phyloP scores from a whole-genome alignment of 2,329 filamentous ascomycete species.

The Sordariomycetes sp. region DNA sequence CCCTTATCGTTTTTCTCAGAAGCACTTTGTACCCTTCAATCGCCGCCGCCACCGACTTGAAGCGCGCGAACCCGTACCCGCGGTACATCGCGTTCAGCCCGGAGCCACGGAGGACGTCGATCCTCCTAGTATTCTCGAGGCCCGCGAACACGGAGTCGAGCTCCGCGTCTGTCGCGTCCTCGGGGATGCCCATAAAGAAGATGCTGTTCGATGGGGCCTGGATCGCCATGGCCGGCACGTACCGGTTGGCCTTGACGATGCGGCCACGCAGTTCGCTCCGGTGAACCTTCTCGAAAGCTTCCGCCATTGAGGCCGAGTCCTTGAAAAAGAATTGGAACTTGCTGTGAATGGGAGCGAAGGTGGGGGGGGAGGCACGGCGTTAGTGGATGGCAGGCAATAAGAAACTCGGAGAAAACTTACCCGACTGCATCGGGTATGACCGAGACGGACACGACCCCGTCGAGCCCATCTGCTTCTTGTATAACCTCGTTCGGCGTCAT shows the following conservation, averaged over 20 bases:
- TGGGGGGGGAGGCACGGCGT: no score
- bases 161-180: constrained; percentile 73
- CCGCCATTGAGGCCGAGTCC: no score
- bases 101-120: no score
- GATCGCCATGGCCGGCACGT: background rate
- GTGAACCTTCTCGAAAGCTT: no score
- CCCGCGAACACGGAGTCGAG: constrained; percentile 69
- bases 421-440: no score
- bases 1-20: constrained; percentile 43
- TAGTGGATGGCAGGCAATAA: no score
- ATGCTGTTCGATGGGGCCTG: constrained; percentile 30
- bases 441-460: no score
- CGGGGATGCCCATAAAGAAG: constrained; percentile 78
- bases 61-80: constrained; percentile 79
- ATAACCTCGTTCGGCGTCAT: no score
- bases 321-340: no score
- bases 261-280: constrained; percentile 4
- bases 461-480: no score
- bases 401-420: no score
- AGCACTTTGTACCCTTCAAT: constrained; percentile 43
- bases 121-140: constrained; percentile 70
- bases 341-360: no score
- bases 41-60: constrained; percentile 55
- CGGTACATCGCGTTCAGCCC: constrained; percentile 66
- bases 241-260: constrained; percentile 4